Conservation (phyloP, 805 yeast species). For the Candida xyloterini region DNA sequence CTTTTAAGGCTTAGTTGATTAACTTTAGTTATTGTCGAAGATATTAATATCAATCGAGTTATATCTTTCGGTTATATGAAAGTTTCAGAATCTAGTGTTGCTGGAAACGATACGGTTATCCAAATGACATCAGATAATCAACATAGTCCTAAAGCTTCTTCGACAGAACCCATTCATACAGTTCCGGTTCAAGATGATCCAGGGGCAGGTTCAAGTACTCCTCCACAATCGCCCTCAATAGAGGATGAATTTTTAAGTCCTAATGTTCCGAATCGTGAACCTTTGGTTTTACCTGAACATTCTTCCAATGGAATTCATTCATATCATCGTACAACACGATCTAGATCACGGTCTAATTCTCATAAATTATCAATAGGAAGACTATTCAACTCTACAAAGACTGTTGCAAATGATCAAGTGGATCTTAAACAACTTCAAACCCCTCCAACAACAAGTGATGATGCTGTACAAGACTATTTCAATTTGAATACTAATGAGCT, state of each 20-base stretch:
- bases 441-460: slow-evolving; percentile 21
- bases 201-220: slow-evolving; percentile 8
- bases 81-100: too few relatives aligned
- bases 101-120: too few relatives aligned
- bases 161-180: background rate
- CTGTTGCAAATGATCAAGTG: slow-evolving; percentile 14
- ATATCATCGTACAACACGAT: slow-evolving; percentile 18
- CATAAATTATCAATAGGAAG: slow-evolving; percentile 35
- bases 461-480: slow-evolving; percentile 16
- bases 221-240: slow-evolving; percentile 16
- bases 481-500: slow-evolving; percentile 3
- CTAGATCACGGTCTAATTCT: slow-evolving; percentile 41
- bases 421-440: slow-evolving; percentile 16
- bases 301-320: slow-evolving; percentile 4
- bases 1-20: background rate
- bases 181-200: background rate
- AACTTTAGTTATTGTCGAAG: too few relatives aligned
- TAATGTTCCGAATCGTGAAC: background rate
- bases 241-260: slow-evolving; percentile 11
- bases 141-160: background rate
- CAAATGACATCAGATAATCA: too few relatives aligned
- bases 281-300: slow-evolving; percentile 6
- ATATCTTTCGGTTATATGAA: too few relatives aligned
- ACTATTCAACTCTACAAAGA: slow-evolving; percentile 38
- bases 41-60: too few relatives aligned